Conservation (phyloP, 2,329 filamentous ascomycete species). For the Botryosphaeria dothidea region DNA sequence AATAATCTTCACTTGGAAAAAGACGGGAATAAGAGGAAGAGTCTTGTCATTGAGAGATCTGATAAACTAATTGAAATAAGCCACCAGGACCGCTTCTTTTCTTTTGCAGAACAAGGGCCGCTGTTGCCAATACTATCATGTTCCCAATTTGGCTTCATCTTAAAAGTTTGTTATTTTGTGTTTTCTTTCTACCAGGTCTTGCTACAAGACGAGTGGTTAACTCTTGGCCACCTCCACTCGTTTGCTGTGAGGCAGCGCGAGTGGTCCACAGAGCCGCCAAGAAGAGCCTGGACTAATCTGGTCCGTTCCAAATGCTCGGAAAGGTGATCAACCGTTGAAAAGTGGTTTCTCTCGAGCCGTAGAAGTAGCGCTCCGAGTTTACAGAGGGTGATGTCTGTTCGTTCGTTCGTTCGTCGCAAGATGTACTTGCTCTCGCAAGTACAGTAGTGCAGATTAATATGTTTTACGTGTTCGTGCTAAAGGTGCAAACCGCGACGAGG, state of each 20-base stretch:
- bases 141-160: background rate
- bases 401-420: constrained; percentile 9
- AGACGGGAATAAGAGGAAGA: background rate
- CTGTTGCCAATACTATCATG: background rate
- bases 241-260: too few species aligned
- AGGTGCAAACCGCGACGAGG: constrained; percentile 4
- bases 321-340: constrained; percentile 34
- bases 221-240: too few species aligned
- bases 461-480: background rate
- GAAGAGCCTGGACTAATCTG: constrained; percentile 32
- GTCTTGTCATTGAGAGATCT: constrained; percentile 1
- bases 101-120: background rate
- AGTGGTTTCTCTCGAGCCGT: constrained; percentile 15
- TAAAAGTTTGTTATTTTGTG: background rate
- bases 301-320: constrained; percentile 22
- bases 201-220: background rate
- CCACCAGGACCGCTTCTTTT: background rate
- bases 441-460: constrained; percentile 14
- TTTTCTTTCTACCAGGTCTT: constrained; percentile 17
- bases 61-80: background rate
- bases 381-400: background rate
- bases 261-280: too few species aligned
- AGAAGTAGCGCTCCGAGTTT: background rate
- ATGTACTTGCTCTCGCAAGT: constrained; percentile 4
- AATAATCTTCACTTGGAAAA: too few species aligned